Conservation (phyloP, 164 flowering plant genomes). For the Buxus sempervirens region DNA sequence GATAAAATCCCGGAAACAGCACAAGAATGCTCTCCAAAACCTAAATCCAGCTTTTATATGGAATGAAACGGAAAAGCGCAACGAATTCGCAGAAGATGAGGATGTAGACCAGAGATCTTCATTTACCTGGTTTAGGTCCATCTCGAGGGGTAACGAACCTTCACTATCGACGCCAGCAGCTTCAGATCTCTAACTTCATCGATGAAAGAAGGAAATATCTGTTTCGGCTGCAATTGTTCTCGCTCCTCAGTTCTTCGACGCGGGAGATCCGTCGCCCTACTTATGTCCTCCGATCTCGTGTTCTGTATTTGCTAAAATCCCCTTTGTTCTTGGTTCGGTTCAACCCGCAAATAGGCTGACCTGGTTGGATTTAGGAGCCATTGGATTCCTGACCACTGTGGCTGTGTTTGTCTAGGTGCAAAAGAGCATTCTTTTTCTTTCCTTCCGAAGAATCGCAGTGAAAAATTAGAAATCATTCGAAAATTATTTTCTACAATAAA, state of each 20-base stretch:
- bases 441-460: too few species aligned
- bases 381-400: too few species aligned
- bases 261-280: not conserved
- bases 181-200: not conserved
- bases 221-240: not conserved
- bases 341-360: too few species aligned
- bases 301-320: not conserved
- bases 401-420: too few species aligned
- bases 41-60: not conserved
- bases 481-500: too few species aligned
- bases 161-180: not conserved
- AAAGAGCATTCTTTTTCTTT: too few species aligned
- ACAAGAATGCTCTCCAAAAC: not conserved
- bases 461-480: too few species aligned
- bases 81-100: not conserved
- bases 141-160: conserved; percentile 3
- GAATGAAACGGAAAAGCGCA: not conserved
- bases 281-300: not conserved
- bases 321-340: not conserved
- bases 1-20: not conserved
- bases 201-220: conserved; percentile 2
- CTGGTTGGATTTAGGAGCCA: too few species aligned
- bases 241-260: not conserved
- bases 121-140: conserved; percentile 28
- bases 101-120: not conserved